phyloP scores from a whole-genome alignment of 2,329 filamentous ascomycete genomes.

The Phoma herbarum region DNA sequence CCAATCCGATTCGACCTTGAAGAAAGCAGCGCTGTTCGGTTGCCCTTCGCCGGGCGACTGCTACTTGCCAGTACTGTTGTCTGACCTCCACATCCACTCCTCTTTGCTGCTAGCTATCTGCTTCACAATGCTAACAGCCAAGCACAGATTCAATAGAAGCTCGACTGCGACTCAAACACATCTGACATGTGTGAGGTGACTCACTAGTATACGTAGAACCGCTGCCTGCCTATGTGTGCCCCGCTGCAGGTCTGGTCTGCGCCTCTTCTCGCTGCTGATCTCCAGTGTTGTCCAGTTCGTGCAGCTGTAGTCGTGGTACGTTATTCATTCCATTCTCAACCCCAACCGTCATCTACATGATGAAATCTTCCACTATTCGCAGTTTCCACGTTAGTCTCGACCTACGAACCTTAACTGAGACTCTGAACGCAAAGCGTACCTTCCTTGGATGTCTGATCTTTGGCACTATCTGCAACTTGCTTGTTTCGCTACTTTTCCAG shows the following conservation, averaged over 20 bases:
- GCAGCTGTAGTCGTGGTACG: slow-evolving; percentile 8
- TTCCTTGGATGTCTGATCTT: slow-evolving; percentile 81
- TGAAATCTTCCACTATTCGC: slow-evolving; percentile 83
- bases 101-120: not conserved
- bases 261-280: not conserved
- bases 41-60: slow-evolving; percentile 70
- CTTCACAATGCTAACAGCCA: slow-evolving; percentile 4
- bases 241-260: not conserved
- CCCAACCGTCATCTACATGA: slow-evolving; percentile 60
- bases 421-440: slow-evolving; percentile 69
- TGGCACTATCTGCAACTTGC: slow-evolving; percentile 4
- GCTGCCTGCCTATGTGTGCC: not conserved
- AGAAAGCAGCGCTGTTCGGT: slow-evolving; percentile 74
- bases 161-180: not conserved
- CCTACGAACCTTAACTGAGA: slow-evolving; percentile 66
- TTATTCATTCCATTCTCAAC: slow-evolving; percentile 23
- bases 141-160: slow-evolving; percentile 4
- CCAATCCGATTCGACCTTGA: slow-evolving; percentile 89
- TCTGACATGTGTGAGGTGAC: not conserved
- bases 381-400: slow-evolving; percentile 84
- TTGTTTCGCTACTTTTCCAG: slow-evolving; percentile 12
- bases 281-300: not conserved
- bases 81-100: slow-evolving; percentile 62
- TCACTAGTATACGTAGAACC: not conserved
- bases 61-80: slow-evolving; percentile 93